A percentile compares a stretch with the other conserved stretches of the same genome.
Conservation (phyloP, 768 basidiomycete genomes). For the Leccinum ochraceum region DNA sequence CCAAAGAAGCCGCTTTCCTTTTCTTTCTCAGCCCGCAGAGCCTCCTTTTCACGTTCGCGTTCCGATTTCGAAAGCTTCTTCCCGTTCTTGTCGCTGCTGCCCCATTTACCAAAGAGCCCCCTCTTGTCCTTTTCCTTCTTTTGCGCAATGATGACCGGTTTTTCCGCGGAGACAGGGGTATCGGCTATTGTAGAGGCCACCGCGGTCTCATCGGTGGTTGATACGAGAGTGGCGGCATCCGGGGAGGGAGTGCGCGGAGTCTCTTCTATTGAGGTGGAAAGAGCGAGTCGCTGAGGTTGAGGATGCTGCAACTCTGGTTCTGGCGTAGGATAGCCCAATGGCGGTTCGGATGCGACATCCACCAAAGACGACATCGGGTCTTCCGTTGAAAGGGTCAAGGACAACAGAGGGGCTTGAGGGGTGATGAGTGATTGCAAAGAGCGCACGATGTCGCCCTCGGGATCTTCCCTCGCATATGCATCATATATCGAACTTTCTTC, state of each 20-base stretch:
- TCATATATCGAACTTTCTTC: conserved; percentile 86
- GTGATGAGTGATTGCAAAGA: conserved; percentile 23
- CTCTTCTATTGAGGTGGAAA: conserved; percentile 30
- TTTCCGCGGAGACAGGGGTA: conserved; percentile 21
- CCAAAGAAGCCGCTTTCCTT: conserved; percentile 87
- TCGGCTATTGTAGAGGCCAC: conserved; percentile 28
- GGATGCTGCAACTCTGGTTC: conserved; percentile 60
- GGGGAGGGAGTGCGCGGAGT: conserved; percentile 67
- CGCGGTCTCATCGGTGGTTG: conserved; percentile 29
- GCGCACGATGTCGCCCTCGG: conserved; percentile 39
- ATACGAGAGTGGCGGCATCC: conserved; percentile 33
- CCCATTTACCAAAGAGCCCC: conserved; percentile 66
- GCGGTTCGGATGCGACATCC: conserved; percentile 23
- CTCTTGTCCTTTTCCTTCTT: conserved; percentile 77
- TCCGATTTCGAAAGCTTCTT: conserved; percentile 53
- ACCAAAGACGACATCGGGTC: conserved; percentile 6
- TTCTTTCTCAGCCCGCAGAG: conserved; percentile 48
- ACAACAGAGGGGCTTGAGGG: conserved; percentile 23
- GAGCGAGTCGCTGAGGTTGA: conserved; percentile 55
- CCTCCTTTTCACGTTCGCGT: conserved; percentile 51
- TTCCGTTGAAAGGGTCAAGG: conserved; percentile 26
- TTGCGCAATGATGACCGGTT: conserved; percentile 32
- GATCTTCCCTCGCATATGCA: conserved; percentile 66
- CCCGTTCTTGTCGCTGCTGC: conserved; percentile 52
- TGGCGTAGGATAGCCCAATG: conserved; percentile 37